Evolutionary conservation across 768 basidiomycete species (phyloP).

Genomic region (Hygrophorus pudorinus): DNA sequence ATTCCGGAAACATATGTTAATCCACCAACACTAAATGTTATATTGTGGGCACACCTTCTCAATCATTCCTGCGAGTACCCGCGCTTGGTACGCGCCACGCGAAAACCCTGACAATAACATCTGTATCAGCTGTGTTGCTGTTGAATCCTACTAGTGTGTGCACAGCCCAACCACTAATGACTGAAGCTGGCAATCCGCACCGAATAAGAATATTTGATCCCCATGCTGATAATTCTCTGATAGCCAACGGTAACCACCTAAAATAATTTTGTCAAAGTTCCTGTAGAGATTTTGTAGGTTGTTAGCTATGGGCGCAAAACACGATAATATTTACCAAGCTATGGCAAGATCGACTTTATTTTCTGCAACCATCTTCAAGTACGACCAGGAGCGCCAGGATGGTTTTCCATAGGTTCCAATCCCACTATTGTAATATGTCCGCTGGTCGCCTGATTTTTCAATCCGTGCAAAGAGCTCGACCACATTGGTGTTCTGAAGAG

Average conservation of each 20-base stretch:
- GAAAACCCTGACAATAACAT: constrained; percentile 31
- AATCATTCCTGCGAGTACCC: constrained; percentile 35
- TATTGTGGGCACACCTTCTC: constrained; percentile 17
- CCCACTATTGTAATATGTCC: constrained; percentile 32
- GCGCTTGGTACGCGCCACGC: constrained; percentile 37
- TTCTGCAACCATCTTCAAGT: constrained; percentile 10
- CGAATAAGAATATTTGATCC: constrained; percentile 30
- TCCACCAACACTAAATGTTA: too few relatives aligned
- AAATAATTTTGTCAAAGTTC: constrained; percentile 24
- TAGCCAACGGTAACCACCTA: constrained; percentile 31
- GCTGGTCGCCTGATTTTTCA: constrained; percentile 22
- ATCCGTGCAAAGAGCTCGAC: constrained; percentile 28
- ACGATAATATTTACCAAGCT: constrained; percentile 19
- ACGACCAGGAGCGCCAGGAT: constrained; percentile 9
- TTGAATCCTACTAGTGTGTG: not conserved
- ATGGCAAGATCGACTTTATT: constrained; percentile 23
- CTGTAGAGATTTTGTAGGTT: constrained; percentile 11
- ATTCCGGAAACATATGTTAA: too few relatives aligned
- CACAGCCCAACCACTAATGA: too few relatives aligned
- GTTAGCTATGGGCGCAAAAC: not conserved
- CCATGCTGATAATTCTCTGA: constrained; percentile 27
- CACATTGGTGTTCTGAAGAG: constrained; percentile 29
- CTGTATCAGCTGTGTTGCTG: not conserved
- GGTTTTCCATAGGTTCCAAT: constrained; percentile 25
- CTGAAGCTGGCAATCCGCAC: constrained; percentile 12